Conservation (phyloP, 495 filamentous ascomycete species). For the Penicillium desertorum region DNA sequence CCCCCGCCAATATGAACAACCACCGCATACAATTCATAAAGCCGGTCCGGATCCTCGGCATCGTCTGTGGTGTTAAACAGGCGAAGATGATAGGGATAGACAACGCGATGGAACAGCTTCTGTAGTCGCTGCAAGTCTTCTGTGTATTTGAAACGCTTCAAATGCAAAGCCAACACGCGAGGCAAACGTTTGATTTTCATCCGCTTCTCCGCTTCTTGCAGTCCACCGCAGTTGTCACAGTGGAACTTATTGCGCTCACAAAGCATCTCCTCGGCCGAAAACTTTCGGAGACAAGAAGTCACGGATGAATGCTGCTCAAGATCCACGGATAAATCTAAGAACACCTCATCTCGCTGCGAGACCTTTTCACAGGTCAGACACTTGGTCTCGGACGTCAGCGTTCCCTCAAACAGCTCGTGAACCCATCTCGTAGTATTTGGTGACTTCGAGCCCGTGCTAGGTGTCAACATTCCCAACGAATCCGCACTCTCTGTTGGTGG, state of each 20-base stretch:
- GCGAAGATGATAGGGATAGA: constrained; percentile 93
- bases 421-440: constrained; percentile 78
- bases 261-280: constrained; percentile 98
- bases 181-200: constrained; percentile 99
- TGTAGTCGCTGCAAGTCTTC: constrained; percentile 90
- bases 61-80: constrained; percentile 99
- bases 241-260: constrained; percentile 99
- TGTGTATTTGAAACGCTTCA: constrained; percentile 97
- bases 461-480: constrained; percentile 41
- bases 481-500: constrained; percentile 41
- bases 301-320: constrained; percentile 94
- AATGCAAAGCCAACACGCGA: constrained; percentile 84
- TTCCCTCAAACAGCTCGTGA: constrained; percentile 94
- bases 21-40: constrained; percentile 97
- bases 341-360: constrained; percentile 92
- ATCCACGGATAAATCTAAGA: constrained; percentile 94
- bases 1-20: constrained; percentile 99
- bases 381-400: constrained; percentile 91
- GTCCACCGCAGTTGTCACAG: constrained; percentile 92
- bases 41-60: constrained; percentile 86
- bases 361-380: constrained; percentile 95
- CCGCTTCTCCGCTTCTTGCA: constrained; percentile 97
- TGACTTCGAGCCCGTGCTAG: constrained; percentile 47
- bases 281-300: constrained; percentile 90
- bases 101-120: constrained; percentile 94